Base-by-base conservation (phyloP, 768 basidiomycete species). In the Heimioporus sp. region DNA sequence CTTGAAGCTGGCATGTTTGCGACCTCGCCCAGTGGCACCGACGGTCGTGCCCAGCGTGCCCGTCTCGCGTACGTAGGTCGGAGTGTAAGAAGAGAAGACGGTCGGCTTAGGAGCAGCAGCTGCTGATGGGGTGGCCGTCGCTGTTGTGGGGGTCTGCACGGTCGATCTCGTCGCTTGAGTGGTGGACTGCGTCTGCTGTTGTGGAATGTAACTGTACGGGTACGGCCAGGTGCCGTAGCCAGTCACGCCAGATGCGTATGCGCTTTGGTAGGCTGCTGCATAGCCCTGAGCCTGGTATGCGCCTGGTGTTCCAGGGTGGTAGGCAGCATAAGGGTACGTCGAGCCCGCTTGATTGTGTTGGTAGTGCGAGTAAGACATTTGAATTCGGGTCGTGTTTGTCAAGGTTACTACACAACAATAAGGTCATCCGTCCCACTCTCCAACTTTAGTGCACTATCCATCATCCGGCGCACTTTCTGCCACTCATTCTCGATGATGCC, bases 161-260 rank as follows among this genome's bases (percentile, higher is more conserved):
- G 66, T 59, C 46, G 70, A 59, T 58, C 61, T 67, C 36, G 66
- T 66, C 36, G 60, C 56, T 43, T 58, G 71, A 30, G 60, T 50
- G 15, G 60, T 52, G 45, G 63, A 54, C 43, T 53, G 64, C 28
- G 56, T 48, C 51, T 61, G 73, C 43, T 69, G 74, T 52, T 75
- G 77, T 20, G 71, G 73, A 19, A 76, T 75, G 69, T 86, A 86
- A 59, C 76, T 75, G 62, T 87, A 87, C 20, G 81, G 76, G 66
- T 87, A 88, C 2, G 85, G 79, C 86, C 87, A 88, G 28, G 74
- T 62, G 13, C 82, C 83, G 65, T 87, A 88, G 48, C 85, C 77
- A 15, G 84, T 81, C 39, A 87, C 81, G 13, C 83, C 84, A 13
- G 86, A 77, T 52, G 83, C 78, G 56, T 87, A 86, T 54, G 72